phyloP scores from a whole-genome alignment of 1,284 basidiomycete species.

The Cerrena zonata region DNA sequence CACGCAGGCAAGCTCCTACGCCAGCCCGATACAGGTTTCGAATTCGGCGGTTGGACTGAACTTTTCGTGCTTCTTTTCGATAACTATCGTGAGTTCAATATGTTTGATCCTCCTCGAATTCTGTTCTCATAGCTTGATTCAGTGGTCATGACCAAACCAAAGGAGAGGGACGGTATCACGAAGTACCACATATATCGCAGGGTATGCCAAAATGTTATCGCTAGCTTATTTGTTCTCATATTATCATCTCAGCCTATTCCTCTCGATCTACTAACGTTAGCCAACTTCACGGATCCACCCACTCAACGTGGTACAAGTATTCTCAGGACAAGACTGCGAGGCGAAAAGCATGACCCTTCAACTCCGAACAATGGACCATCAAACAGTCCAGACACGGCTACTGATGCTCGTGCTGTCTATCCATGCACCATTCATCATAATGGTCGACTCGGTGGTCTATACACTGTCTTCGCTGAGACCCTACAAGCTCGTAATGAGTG shows the following conservation, averaged over 20 bases:
- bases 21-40: slow-evolving; percentile 80
- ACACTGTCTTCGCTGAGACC: slow-evolving; percentile 82
- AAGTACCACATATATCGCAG: slow-evolving; percentile 78
- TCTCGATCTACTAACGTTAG: slow-evolving; percentile 76
- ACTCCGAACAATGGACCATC: slow-evolving; percentile 32
- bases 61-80: slow-evolving; percentile 86
- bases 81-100: slow-evolving; percentile 68
- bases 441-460: slow-evolving; percentile 75
- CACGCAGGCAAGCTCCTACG: slow-evolving; percentile 77
- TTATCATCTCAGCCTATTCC: slow-evolving; percentile 70
- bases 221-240: background rate
- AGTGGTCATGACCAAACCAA: slow-evolving; percentile 86
- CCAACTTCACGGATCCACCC: slow-evolving; percentile 73
- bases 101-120: background rate
- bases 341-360: slow-evolving; percentile 17
- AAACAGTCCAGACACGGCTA: slow-evolving; percentile 40
- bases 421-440: slow-evolving; percentile 84
- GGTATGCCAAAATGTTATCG: slow-evolving; percentile 39
- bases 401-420: slow-evolving; percentile 68
- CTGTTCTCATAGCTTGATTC: slow-evolving; percentile 7
- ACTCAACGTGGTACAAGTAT: slow-evolving; percentile 61
- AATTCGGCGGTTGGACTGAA: slow-evolving; percentile 80
- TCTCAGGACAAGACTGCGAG: slow-evolving; percentile 47
- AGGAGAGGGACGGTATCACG: slow-evolving; percentile 65
- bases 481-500: slow-evolving; percentile 74